A percentile compares a stretch with the other conserved stretches of the same genome.
Conservation (phyloP, 495 filamentous ascomycete genomes). For the Xylona heveae region DNA sequence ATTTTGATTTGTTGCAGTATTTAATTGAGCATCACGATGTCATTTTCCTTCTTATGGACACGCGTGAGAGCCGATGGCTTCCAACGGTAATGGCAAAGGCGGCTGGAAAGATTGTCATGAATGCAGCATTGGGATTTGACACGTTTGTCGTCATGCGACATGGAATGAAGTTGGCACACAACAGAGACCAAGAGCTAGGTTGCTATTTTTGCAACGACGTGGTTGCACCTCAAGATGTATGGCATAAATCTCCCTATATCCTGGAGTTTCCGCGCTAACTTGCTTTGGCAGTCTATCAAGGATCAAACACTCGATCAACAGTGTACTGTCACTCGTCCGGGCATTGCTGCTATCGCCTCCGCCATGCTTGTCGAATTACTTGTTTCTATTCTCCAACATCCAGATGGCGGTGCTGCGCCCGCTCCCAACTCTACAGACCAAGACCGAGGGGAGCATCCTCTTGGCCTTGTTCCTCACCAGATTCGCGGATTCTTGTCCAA, state of each 20-base stretch:
- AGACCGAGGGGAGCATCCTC: slow-evolving; percentile 47
- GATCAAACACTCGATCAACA: slow-evolving; percentile 93
- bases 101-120: slow-evolving; percentile 83
- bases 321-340: slow-evolving; percentile 90
- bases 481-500: slow-evolving; percentile 78
- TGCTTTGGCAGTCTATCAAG: slow-evolving; percentile 51
- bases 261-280: neutral
- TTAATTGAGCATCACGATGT: slow-evolving; percentile 78
- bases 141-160: slow-evolving; percentile 95
- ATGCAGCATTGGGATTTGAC: slow-evolving; percentile 89
- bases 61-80: slow-evolving; percentile 81
- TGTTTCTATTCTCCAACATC: slow-evolving; percentile 74
- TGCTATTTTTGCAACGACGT: slow-evolving; percentile 99
- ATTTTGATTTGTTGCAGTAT: slow-evolving; percentile 52
- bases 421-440: slow-evolving; percentile 15
- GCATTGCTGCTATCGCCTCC: slow-evolving; percentile 78
- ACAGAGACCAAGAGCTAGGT: slow-evolving; percentile 46
- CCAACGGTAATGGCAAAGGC: slow-evolving; percentile 97
- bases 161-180: slow-evolving; percentile 28
- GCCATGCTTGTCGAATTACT: slow-evolving; percentile 82
- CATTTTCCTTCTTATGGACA: slow-evolving; percentile 92
- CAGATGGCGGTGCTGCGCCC: slow-evolving; percentile 24
- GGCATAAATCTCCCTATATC: slow-evolving; percentile 12
- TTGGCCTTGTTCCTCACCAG: slow-evolving; percentile 80
- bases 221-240: slow-evolving; percentile 81